Evolutionary conservation across 192 early-diverging fungal species (phyloP), one percentile per base, ranked within the genome.

Genomic region (Gonapodya sp.): DNA sequence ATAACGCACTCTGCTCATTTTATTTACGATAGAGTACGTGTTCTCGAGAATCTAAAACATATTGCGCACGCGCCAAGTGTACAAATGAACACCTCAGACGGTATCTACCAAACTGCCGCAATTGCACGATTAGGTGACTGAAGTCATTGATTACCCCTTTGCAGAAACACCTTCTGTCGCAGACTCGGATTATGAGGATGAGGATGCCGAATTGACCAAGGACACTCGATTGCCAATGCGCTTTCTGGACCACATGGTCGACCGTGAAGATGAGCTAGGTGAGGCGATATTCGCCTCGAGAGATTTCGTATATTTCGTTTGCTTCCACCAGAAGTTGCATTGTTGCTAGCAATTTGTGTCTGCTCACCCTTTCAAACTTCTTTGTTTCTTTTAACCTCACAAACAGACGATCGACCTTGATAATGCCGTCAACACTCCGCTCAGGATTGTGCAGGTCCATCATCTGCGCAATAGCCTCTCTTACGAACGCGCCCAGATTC

Each of bases 41-140:
- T 99, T 36, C 82, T 97, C 36, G 98, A 99, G 81, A 94, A 97
- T 79, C 88, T 99, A 64, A 86, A 96, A 37, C 92, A 92, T 78
- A 73, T 98, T 36, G 89, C 94, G 82, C 92, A 91, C 30, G 98
- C 97, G 2, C 98, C 98, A 0, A 94, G 93, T 73, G 95, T 99
- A 35, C 97, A 98, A 84, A 95, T 97, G 8, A 64, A 64, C 46
- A 24, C 8, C 8, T 24, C 24, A 64, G 46, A 24, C 8, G 46
- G 46, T 64, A n/a, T n/a, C n/a, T n/a, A n/a, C n/a, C n/a, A n/a
- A n/a, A n/a, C n/a, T n/a, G n/a, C n/a, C n/a, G n/a, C n/a, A n/a
- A n/a, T n/a, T n/a, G n/a, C n/a, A n/a, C n/a, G n/a, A n/a, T n/a
- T n/a, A n/a, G n/a, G n/a, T n/a, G n/a, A n/a, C n/a, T n/a, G n/a